Evolutionary conservation across 495 filamentous ascomycete genomes (phyloP).

Genomic region (Penicillium simplicissimum): DNA sequence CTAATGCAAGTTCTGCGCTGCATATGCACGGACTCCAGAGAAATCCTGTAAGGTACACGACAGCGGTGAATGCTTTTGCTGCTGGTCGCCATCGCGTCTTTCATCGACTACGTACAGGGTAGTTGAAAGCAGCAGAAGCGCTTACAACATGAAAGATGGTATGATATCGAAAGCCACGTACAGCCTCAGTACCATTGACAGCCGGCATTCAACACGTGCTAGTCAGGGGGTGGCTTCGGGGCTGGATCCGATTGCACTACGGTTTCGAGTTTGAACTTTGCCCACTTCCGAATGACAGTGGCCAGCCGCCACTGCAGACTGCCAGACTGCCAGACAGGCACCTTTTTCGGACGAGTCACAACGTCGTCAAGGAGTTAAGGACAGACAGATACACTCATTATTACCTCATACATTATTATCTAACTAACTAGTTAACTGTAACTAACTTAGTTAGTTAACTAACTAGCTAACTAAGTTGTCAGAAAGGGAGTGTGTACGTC

Average conservation of each 20-base stretch:
- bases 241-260: background rate
- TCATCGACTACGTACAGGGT: background rate
- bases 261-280: background rate
- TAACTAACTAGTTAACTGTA: too few relatives aligned
- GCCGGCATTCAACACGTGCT: background rate
- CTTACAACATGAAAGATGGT: background rate
- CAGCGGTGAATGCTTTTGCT: background rate
- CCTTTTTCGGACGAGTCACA: background rate
- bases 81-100: background rate
- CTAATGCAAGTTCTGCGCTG: background rate
- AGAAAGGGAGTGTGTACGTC: conserved; percentile 1
- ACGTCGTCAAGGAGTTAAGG: background rate
- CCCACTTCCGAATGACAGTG: background rate
- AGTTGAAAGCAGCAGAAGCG: background rate
- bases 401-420: background rate
- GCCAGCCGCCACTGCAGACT: too few relatives aligned
- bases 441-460: too few relatives aligned
- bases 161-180: background rate
- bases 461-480: background rate
- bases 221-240: background rate
- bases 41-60: background rate
- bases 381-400: too few relatives aligned
- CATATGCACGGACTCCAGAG: background rate
- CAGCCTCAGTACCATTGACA: too few relatives aligned
- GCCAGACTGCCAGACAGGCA: too few relatives aligned